phyloP scores from a whole-genome alignment of 2,329 filamentous ascomycete genomes.

The Alternaria sp. region DNA sequence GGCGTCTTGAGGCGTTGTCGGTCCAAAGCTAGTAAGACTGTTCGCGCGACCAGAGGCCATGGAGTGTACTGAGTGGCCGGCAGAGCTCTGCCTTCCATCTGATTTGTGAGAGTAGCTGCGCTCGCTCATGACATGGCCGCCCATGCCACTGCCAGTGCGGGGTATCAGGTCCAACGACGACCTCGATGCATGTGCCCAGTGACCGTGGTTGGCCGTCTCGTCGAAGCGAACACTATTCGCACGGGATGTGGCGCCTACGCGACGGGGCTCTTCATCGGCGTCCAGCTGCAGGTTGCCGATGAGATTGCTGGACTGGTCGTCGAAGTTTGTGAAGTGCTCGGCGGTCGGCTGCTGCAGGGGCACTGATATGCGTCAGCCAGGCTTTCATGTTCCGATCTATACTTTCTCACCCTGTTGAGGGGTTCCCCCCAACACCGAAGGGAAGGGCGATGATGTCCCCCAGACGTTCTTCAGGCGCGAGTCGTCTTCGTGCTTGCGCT shows the following conservation, averaged over 20 bases:
- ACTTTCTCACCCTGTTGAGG: conserved; percentile 79
- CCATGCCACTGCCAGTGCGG: conserved; percentile 80
- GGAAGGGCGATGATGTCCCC: conserved; percentile 85
- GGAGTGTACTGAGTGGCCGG: conserved; percentile 84
- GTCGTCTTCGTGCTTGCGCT: conserved; percentile 70
- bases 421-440: conserved; percentile 81
- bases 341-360: conserved; percentile 80
- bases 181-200: conserved; percentile 84
- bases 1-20: conserved; percentile 79
- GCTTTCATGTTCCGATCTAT: not conserved
- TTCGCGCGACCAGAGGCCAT: conserved; percentile 82
- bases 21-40: conserved; percentile 72
- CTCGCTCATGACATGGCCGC: conserved; percentile 84
- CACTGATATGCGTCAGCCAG: conserved; percentile 61
- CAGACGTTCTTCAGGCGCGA: conserved; percentile 82
- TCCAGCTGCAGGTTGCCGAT: conserved; percentile 86
- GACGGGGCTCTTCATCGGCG: conserved; percentile 83
- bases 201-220: conserved; percentile 90
- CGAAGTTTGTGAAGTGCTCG: conserved; percentile 89
- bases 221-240: conserved; percentile 98
- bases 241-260: conserved; percentile 85
- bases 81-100: conserved; percentile 91
- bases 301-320: conserved; percentile 82
- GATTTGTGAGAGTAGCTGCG: conserved; percentile 94
- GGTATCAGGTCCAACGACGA: conserved; percentile 85